Percentiles rank a stretch among this genome's conserved stretches.
Evolutionary conservation across 495 filamentous ascomycete genomes (phyloP).

Genomic region (Penicillium manginii): DNA sequence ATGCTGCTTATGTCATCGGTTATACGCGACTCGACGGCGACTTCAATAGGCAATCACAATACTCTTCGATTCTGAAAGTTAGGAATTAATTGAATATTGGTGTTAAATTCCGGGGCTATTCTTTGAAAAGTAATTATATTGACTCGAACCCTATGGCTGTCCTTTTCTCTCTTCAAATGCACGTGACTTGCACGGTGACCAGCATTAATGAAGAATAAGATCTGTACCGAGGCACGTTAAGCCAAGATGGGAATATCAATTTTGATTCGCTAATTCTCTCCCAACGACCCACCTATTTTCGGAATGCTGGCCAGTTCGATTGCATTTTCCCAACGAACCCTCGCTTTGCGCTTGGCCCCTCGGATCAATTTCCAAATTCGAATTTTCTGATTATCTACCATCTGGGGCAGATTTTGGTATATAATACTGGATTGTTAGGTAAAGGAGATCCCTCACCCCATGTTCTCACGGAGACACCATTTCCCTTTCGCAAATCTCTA

Average conservation of each 20-base stretch:
- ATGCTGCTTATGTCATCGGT: too few species aligned
- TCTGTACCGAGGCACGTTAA: background rate
- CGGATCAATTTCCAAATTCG: conserved; percentile 5
- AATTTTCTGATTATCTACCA: conserved; percentile 2
- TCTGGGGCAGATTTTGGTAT: background rate
- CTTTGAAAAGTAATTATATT: too few species aligned
- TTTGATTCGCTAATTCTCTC: background rate
- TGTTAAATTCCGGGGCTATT: too few species aligned
- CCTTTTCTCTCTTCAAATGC: too few species aligned
- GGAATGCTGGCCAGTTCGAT: conserved; percentile 4
- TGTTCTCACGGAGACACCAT: background rate
- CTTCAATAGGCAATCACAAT: too few species aligned
- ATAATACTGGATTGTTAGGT: background rate
- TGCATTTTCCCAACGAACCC: conserved; percentile 4
- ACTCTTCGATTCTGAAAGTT: too few species aligned
- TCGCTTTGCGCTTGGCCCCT: background rate
- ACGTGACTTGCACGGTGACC: too few species aligned
- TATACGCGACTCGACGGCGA: too few species aligned
- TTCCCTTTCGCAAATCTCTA: background rate
- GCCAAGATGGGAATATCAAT: background rate
- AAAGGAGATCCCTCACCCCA: background rate
- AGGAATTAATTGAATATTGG: too few species aligned
- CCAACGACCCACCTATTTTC: background rate
- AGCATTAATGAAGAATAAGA: background rate
- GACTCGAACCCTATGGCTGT: too few species aligned